These are phyloP conservation scores for Penicillium cosmopolitanum DNA, from an alignment of 495 filamentous ascomycete genomes.

Conservation along the genomic window DNA sequence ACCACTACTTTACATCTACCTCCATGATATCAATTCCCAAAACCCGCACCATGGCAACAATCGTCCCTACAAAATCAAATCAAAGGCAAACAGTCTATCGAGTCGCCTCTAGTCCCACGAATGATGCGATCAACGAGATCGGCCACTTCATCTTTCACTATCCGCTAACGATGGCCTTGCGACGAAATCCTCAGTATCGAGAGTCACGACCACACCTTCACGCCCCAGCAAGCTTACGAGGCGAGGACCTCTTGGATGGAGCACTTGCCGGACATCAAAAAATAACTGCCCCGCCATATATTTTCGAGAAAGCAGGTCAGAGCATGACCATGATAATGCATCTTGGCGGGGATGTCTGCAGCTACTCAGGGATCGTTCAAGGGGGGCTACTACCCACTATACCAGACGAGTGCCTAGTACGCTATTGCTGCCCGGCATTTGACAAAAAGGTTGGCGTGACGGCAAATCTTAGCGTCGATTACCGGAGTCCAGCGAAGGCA, in stretches of 20 bases:
- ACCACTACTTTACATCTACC: not conserved
- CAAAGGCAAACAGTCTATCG: not conserved
- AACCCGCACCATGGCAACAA: slow-evolving; percentile 1
- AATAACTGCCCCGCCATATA: slow-evolving; percentile 77
- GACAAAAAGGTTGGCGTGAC: slow-evolving; percentile 86
- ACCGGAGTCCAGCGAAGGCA: slow-evolving; percentile 72
- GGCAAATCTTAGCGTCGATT: slow-evolving; percentile 85
- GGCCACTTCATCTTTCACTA: slow-evolving; percentile 75
- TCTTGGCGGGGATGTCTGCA: slow-evolving; percentile 76
- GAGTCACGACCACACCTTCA: slow-evolving; percentile 86
- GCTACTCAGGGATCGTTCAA: slow-evolving; percentile 85
- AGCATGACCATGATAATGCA: slow-evolving; percentile 71
- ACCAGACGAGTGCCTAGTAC: slow-evolving; percentile 82
- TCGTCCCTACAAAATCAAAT: not conserved
- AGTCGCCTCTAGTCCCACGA: not conserved
- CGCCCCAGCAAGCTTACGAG: slow-evolving; percentile 64
- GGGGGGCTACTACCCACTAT: slow-evolving; percentile 86
- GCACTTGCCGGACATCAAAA: slow-evolving; percentile 72
- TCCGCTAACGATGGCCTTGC: slow-evolving; percentile 64
- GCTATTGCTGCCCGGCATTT: slow-evolving; percentile 83
- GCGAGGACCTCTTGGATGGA: slow-evolving; percentile 77
- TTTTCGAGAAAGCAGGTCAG: slow-evolving; percentile 72
- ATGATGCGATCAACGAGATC: slow-evolving; percentile 31
- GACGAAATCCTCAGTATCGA: slow-evolving; percentile 62
- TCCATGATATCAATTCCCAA: not conserved